Percentiles rank a stretch among this genome's conserved stretches.
Conservation (phyloP, 148 eudicot species). For the Rhododendron henanense region DNA sequence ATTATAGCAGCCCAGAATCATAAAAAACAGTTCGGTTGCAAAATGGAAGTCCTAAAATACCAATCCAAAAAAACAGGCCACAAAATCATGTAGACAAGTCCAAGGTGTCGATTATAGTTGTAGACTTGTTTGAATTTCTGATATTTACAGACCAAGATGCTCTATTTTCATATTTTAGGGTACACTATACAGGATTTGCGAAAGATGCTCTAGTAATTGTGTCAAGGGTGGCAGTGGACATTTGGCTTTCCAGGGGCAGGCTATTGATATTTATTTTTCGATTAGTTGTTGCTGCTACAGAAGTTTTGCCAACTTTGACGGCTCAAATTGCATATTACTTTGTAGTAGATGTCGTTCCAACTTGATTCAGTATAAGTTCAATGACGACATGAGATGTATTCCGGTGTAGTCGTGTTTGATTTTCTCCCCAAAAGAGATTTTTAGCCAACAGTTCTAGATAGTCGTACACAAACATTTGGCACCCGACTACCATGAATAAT, state of each 20-base stretch:
- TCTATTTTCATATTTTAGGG: neutral
- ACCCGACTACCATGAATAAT: neutral
- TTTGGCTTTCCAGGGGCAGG: neutral
- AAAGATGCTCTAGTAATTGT: neutral
- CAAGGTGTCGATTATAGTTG: neutral
- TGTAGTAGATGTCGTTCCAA: neutral
- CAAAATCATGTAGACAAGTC: neutral
- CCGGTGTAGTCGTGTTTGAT: neutral
- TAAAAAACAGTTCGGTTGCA: neutral
- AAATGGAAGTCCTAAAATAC: neutral
- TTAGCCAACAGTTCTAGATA: neutral
- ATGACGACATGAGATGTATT: neutral
- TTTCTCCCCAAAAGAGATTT: neutral
- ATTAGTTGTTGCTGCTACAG: neutral
- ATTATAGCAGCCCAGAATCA: neutral
- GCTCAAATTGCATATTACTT: neutral
- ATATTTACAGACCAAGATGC: neutral
- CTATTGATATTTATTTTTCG: neutral
- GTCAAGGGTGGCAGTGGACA: neutral
- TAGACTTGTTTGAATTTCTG: neutral
- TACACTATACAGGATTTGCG: too few relatives aligned
- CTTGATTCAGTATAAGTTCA: neutral
- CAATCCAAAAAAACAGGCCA: neutral
- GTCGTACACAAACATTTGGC: constrained; percentile 1
- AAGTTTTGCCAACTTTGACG: neutral